A percentile compares a stretch with the other conserved stretches of the same genome.
Evolutionary conservation across 331 rosid genomes (phyloP).

Genomic region (Malus hybrid): DNA sequence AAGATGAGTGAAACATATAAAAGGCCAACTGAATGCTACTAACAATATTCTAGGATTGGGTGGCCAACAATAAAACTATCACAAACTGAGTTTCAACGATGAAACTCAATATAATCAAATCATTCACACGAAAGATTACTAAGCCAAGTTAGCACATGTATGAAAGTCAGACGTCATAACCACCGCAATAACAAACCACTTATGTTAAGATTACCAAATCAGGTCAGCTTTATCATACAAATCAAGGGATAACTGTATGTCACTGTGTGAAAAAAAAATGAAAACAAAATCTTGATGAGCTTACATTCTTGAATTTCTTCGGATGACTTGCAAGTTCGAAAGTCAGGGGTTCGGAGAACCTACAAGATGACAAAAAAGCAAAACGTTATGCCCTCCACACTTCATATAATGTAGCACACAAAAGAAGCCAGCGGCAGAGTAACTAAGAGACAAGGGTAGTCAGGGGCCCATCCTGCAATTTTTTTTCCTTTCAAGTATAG

Average conservation of each 20-base stretch:
- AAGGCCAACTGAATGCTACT: neutral
- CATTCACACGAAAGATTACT: neutral
- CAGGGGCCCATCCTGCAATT: too few relatives aligned
- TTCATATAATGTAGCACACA: conserved; percentile 7
- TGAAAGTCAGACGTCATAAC: neutral
- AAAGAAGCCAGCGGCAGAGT: neutral
- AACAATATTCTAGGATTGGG: neutral
- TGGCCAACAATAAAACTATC: neutral
- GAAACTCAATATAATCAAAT: neutral
- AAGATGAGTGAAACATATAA: neutral
- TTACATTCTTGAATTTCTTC: conserved; percentile 77
- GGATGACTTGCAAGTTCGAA: conserved; percentile 64
- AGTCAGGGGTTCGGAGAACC: conserved; percentile 70
- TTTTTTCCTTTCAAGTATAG: too few relatives aligned
- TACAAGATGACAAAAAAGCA: conserved; percentile 33
- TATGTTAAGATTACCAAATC: neutral
- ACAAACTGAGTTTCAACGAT: neutral
- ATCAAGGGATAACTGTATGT: neutral
- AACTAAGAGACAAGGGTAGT: too few relatives aligned
- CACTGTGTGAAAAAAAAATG: neutral
- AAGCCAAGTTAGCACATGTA: neutral
- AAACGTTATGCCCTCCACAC: conserved; percentile 7
- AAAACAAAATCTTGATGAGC: conserved; percentile 14
- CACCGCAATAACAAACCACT: neutral
- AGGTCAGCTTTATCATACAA: neutral